These are phyloP conservation scores for Erodium texanum DNA, from an alignment of 441 rosid genomes.

Conservation along the genomic window DNA sequence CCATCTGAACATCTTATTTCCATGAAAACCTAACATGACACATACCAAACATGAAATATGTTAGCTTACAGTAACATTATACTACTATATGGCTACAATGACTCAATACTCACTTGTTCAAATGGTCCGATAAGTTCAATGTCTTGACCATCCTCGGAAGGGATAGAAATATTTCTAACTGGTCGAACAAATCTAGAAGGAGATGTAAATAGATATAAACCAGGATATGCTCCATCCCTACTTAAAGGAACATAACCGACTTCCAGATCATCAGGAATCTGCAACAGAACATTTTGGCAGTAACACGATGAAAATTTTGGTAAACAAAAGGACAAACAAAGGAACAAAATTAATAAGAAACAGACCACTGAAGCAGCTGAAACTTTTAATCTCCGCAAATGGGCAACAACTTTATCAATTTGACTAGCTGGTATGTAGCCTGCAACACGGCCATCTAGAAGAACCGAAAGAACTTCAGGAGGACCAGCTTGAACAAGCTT, in stretches of 20 bases:
- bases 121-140: slow-evolving; percentile 90
- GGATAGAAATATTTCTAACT: slow-evolving; percentile 52
- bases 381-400: slow-evolving; percentile 80
- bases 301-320: slow-evolving; percentile 14
- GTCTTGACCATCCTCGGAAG: slow-evolving; percentile 33
- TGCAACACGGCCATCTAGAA: slow-evolving; percentile 86
- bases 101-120: slow-evolving; percentile 61
- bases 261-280: slow-evolving; percentile 93
- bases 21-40: slow-evolving; percentile 66
- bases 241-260: slow-evolving; percentile 92
- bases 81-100: background rate
- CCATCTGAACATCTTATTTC: slow-evolving; percentile 98
- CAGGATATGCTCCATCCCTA: slow-evolving; percentile 90
- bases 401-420: slow-evolving; percentile 58
- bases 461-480: slow-evolving; percentile 72
- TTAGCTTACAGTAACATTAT: slow-evolving; percentile 2
- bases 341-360: slow-evolving; percentile 13
- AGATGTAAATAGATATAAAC: slow-evolving; percentile 72
- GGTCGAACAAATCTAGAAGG: slow-evolving; percentile 92
- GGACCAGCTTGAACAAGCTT: slow-evolving; percentile 76
- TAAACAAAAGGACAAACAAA: slow-evolving; percentile 1
- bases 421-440: slow-evolving; percentile 54
- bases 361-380: slow-evolving; percentile 66
- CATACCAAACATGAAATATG: slow-evolving; percentile 12
- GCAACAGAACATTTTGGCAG: slow-evolving; percentile 18